These are phyloP conservation scores for Bretschneidera sinensis DNA, from an alignment of 345 rosid genomes.

Conservation along the genomic window DNA sequence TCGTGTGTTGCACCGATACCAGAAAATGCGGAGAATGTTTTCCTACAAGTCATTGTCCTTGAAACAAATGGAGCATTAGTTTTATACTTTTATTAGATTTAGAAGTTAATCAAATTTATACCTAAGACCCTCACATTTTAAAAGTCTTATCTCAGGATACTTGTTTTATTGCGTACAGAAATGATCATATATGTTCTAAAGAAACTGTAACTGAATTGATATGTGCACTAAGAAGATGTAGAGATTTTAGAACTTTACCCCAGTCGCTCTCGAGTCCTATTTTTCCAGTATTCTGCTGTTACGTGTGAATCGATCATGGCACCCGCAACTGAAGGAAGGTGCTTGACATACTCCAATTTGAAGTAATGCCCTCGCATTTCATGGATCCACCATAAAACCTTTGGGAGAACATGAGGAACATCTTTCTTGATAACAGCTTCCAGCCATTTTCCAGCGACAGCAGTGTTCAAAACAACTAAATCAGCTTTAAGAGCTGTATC, in stretches of 20 bases:
- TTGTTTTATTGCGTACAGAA: neutral
- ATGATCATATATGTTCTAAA: too few relatives aligned
- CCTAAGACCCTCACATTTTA: too few relatives aligned
- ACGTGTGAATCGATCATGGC: too few relatives aligned
- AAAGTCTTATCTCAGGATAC: too few relatives aligned
- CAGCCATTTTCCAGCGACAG: conserved; percentile 74
- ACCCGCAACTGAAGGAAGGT: conserved; percentile 71
- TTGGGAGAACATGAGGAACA: conserved; percentile 49
- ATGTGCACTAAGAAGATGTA: too few relatives aligned
- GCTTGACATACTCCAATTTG: conserved; percentile 62
- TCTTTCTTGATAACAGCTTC: conserved; percentile 57
- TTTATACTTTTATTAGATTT: too few relatives aligned
- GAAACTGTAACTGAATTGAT: too few relatives aligned
- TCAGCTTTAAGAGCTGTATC: conserved; percentile 50
- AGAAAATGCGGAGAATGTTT: too few relatives aligned
- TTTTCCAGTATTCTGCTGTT: conserved; percentile 74
- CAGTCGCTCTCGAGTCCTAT: conserved; percentile 50
- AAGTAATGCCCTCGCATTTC: conserved; percentile 82
- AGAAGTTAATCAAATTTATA: too few relatives aligned
- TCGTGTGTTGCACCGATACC: too few relatives aligned
- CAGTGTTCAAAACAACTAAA: conserved; percentile 62
- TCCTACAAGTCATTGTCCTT: too few relatives aligned
- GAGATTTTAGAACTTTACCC: conserved; percentile 17
- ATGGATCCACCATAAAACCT: conserved; percentile 79
- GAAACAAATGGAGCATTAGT: too few relatives aligned